Evolutionary conservation across 352 stramenopile species (phyloP).

Genomic region (Phytophthora megakarya): DNA sequence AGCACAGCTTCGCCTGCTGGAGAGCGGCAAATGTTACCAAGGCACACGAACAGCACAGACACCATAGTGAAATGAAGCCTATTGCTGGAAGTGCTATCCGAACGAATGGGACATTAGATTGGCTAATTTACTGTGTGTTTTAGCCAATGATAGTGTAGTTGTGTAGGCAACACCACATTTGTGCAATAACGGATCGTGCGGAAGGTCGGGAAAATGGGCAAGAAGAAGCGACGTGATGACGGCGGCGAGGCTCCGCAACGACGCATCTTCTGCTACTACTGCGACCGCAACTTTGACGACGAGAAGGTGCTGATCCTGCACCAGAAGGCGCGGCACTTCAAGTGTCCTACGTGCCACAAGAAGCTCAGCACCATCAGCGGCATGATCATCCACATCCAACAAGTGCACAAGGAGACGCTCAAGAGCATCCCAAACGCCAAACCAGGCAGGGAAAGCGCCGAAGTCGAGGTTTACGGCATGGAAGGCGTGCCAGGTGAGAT

Average conservation of each 20-base stretch:
- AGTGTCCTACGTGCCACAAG: constrained; percentile 91
- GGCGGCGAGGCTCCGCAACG: constrained; percentile 42
- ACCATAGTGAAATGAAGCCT: constrained; percentile 40
- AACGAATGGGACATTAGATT: too few relatives aligned
- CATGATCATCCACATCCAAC: constrained; percentile 89
- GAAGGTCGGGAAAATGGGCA: constrained; percentile 58
- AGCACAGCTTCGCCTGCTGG: constrained; percentile 84
- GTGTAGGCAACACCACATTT: constrained; percentile 4
- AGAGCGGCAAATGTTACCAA: constrained; percentile 91
- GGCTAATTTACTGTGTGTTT: neutral
- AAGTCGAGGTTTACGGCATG: constrained; percentile 92
- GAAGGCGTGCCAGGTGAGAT: constrained; percentile 74
- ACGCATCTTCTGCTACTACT: constrained; percentile 94
- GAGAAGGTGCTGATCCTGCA: constrained; percentile 93
- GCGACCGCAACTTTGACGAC: constrained; percentile 91
- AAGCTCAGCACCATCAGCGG: constrained; percentile 90
- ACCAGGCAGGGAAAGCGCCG: constrained; percentile 72
- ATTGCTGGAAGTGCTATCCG: constrained; percentile 28
- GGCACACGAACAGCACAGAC: constrained; percentile 89
- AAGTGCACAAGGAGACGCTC: constrained; percentile 90
- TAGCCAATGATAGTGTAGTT: neutral
- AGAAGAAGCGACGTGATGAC: constrained; percentile 86
- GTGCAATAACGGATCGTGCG: constrained; percentile 21
- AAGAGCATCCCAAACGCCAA: constrained; percentile 87
- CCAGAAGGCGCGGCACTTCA: constrained; percentile 94